Conservation (phyloP, 179 eudicot species). For the Nepenthes alata region DNA sequence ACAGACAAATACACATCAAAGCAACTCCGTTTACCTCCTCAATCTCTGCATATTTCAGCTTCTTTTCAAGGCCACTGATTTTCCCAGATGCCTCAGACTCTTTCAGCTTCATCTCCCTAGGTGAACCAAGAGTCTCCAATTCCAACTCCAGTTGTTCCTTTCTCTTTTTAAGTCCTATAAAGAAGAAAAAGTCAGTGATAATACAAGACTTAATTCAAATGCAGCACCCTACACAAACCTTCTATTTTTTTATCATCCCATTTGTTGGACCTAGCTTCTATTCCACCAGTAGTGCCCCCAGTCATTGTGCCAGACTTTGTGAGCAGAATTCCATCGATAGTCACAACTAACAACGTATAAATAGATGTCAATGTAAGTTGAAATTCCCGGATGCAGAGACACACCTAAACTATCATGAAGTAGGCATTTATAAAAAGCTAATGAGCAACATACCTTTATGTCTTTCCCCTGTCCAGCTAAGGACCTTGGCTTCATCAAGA, state of each 20-base stretch:
- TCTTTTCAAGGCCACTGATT: slow-evolving; percentile 95
- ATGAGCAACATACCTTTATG: slow-evolving; percentile 47
- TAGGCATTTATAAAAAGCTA: slow-evolving; percentile 2
- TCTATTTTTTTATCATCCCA: slow-evolving; percentile 96
- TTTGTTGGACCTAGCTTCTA: slow-evolving; percentile 97
- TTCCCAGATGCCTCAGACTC: slow-evolving; percentile 91
- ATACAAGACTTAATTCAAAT: slow-evolving; percentile 5
- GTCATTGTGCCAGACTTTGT: slow-evolving; percentile 99
- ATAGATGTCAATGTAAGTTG: slow-evolving; percentile 3
- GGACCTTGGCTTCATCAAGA: slow-evolving; percentile 79
- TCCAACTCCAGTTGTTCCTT: slow-evolving; percentile 70
- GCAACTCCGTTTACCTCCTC: slow-evolving; percentile 45
- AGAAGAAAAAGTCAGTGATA: slow-evolving; percentile 7
- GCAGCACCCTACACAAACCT: slow-evolving; percentile 35
- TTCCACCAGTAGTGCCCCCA: slow-evolving; percentile 99
- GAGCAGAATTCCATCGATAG: slow-evolving; percentile 81
- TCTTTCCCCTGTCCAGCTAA: slow-evolving; percentile 95
- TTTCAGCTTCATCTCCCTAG: slow-evolving; percentile 85
- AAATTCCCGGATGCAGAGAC: slow-evolving; percentile 1
- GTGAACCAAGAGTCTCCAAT: slow-evolving; percentile 77
- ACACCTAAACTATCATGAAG: neutral
- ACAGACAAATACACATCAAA: neutral
- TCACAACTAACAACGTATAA: slow-evolving; percentile 53
- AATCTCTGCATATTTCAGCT: slow-evolving; percentile 88
- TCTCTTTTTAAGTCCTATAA: slow-evolving; percentile 63